These are phyloP conservation scores for Pisolithus sp. DNA, from an alignment of 768 basidiomycete species.

Conservation along the genomic window DNA sequence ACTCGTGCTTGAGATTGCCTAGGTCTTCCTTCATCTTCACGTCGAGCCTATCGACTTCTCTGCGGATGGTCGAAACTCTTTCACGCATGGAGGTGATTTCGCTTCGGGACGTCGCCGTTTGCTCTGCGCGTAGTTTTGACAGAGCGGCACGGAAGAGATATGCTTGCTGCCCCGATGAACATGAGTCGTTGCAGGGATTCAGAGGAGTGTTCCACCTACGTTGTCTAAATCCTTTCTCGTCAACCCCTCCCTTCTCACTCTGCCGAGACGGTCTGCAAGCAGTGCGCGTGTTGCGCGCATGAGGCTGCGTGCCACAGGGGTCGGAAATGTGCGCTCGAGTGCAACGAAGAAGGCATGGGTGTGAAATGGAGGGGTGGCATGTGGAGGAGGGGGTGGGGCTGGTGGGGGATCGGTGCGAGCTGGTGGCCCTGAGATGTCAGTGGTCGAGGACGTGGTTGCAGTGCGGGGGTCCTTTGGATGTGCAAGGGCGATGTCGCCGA, in stretches of 20 bases:
- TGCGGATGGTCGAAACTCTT: slow-evolving; percentile 64
- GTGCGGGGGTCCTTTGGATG: slow-evolving; percentile 14
- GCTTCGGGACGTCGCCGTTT: slow-evolving; percentile 74
- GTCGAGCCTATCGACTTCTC: slow-evolving; percentile 81
- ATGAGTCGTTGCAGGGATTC: neutral
- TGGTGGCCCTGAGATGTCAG: slow-evolving; percentile 8
- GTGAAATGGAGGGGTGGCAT: slow-evolving; percentile 72
- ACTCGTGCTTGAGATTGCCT: slow-evolving; percentile 89
- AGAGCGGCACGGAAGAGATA: slow-evolving; percentile 93
- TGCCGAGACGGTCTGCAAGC: slow-evolving; percentile 68
- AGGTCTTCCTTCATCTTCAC: slow-evolving; percentile 94
- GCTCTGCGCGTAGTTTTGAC: slow-evolving; percentile 82
- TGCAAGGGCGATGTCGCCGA: slow-evolving; percentile 7
- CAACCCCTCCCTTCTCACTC: slow-evolving; percentile 66
- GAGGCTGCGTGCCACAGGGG: slow-evolving; percentile 64
- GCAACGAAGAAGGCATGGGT: slow-evolving; percentile 72
- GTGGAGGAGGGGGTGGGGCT: slow-evolving; percentile 29
- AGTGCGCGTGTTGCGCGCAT: slow-evolving; percentile 82
- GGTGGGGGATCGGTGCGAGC: slow-evolving; percentile 2
- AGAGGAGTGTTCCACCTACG: slow-evolving; percentile 37
- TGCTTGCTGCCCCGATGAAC: slow-evolving; percentile 59
- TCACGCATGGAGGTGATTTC: slow-evolving; percentile 81
- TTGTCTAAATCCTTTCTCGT: slow-evolving; percentile 77
- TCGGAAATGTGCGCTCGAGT: slow-evolving; percentile 69
- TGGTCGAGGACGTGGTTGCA: slow-evolving; percentile 2